Evolutionary conservation across 2,329 filamentous ascomycete genomes (phyloP).

Genomic region (Pseudohalonectria lignicola): DNA sequence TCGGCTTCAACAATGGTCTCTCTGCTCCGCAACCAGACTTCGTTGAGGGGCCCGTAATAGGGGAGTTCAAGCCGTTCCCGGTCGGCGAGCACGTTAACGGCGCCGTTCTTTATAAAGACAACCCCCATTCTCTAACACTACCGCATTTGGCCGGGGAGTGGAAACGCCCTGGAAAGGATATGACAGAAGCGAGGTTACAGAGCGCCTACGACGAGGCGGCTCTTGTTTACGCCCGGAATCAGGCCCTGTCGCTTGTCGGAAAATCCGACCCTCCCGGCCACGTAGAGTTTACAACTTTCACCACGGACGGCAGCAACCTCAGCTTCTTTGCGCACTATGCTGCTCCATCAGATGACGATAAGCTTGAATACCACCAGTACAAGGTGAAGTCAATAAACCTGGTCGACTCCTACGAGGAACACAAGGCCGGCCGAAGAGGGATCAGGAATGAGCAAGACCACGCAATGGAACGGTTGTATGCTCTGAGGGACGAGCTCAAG

Average conservation of each 20-base stretch:
- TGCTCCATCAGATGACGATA: slow-evolving; percentile 5
- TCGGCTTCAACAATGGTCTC: too few relatives aligned
- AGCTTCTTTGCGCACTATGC: slow-evolving; percentile 16
- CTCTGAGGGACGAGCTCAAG: slow-evolving; percentile 9
- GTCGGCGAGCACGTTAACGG: too few relatives aligned
- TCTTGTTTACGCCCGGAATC: slow-evolving; percentile 15
- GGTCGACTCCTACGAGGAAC: slow-evolving; percentile 6
- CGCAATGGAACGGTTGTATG: slow-evolving; percentile 7
- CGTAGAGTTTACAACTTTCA: slow-evolving; percentile 14
- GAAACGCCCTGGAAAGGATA: slow-evolving; percentile 6
- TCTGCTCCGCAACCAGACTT: too few relatives aligned
- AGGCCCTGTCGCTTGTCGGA: slow-evolving; percentile 11
- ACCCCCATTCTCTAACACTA: too few relatives aligned
- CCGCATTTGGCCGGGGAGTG: too few relatives aligned
- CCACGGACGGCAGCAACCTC: slow-evolving; percentile 13
- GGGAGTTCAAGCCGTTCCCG: too few relatives aligned
- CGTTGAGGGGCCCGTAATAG: too few relatives aligned
- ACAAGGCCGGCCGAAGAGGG: slow-evolving; percentile 8
- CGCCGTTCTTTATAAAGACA: too few relatives aligned
- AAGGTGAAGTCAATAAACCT: slow-evolving; percentile 8
- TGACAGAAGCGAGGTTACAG: slow-evolving; percentile 9
- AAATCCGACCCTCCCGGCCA: slow-evolving; percentile 9
- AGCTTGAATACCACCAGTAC: slow-evolving; percentile 12
- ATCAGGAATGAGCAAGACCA: slow-evolving; percentile 14
- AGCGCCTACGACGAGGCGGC: slow-evolving; percentile 15